Conservation (phyloP, 140 eudicot genomes). For the Anethum foeniculum region DNA sequence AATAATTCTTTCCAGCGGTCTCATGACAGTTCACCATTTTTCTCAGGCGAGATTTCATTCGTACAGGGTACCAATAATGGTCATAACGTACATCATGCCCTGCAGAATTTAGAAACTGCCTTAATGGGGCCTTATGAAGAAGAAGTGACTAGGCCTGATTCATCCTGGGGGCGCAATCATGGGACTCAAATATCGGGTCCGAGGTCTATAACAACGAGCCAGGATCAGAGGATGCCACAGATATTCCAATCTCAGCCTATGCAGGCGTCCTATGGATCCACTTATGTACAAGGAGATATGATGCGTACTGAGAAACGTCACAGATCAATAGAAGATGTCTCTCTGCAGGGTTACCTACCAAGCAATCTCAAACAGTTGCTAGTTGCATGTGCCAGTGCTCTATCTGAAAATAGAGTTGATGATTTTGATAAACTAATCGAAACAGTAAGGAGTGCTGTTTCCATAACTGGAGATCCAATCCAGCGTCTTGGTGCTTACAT, state of each 20-base stretch:
- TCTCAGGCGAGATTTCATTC: slow-evolving; percentile 19
- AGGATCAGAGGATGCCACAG: slow-evolving; percentile 26
- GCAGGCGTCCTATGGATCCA: slow-evolving; percentile 26
- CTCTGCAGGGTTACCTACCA: slow-evolving; percentile 21
- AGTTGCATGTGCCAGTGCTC: slow-evolving; percentile 68
- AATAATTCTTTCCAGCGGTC: slow-evolving; percentile 30
- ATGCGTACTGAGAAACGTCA: slow-evolving; percentile 26
- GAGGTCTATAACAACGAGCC: slow-evolving; percentile 32
- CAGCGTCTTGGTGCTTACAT: slow-evolving; percentile 93
- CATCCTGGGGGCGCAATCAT: slow-evolving; percentile 31
- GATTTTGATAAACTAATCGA: slow-evolving; percentile 51
- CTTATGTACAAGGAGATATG: slow-evolving; percentile 16
- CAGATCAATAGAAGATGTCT: slow-evolving; percentile 22
- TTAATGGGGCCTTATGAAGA: slow-evolving; percentile 70
- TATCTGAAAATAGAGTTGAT: slow-evolving; percentile 39
- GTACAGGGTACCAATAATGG: slow-evolving; percentile 21
- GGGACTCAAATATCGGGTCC: slow-evolving; percentile 35
- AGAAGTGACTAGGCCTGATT: slow-evolving; percentile 28
- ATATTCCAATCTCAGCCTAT: slow-evolving; percentile 19
- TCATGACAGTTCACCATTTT: slow-evolving; percentile 9
- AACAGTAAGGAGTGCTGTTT: slow-evolving; percentile 44
- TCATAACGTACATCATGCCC: slow-evolving; percentile 40
- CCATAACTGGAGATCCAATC: slow-evolving; percentile 72
- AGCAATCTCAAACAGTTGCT: slow-evolving; percentile 54
- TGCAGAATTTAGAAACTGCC: slow-evolving; percentile 64